phyloP scores from a whole-genome alignment of 345 rosid genomes.

The Dimocarpus longan region DNA sequence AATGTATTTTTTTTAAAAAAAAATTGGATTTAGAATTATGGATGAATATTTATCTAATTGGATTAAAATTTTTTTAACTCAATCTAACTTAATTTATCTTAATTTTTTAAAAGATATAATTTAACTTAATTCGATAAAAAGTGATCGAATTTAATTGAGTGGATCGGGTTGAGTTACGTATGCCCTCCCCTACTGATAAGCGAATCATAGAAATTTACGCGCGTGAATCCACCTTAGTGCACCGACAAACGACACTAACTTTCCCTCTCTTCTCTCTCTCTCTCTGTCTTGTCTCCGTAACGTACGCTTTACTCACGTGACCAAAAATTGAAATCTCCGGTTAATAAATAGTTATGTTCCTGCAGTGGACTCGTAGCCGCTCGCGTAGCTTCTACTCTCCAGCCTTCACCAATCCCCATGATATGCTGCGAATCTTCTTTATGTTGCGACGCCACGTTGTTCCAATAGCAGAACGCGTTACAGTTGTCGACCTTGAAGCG shows the following conservation, averaged over 20 bases:
- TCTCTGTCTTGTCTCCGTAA: not conserved
- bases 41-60: too few relatives aligned
- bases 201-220: too few relatives aligned
- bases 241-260: not conserved
- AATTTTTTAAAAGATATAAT: too few relatives aligned
- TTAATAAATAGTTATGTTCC: too few relatives aligned
- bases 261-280: not conserved
- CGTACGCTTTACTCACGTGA: conserved; percentile 36
- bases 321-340: not conserved
- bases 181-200: too few relatives aligned
- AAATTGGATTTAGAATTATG: too few relatives aligned
- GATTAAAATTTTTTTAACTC: too few relatives aligned
- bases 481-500: not conserved
- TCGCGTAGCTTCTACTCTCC: not conserved
- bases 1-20: too few relatives aligned
- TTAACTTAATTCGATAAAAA: too few relatives aligned
- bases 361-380: not conserved
- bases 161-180: too few relatives aligned
- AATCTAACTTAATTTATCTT: too few relatives aligned
- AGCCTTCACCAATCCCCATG: not conserved
- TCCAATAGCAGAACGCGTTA: conserved; percentile 19
- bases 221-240: not conserved
- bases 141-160: too few relatives aligned
- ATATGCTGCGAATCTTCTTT: not conserved
- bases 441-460: not conserved